A percentile compares a stretch with the other conserved stretches of the same genome.
These are phyloP conservation scores for Colletotrichum tabaci DNA, from an alignment of 2,329 filamentous ascomycete genomes.

Conservation along the genomic window DNA sequence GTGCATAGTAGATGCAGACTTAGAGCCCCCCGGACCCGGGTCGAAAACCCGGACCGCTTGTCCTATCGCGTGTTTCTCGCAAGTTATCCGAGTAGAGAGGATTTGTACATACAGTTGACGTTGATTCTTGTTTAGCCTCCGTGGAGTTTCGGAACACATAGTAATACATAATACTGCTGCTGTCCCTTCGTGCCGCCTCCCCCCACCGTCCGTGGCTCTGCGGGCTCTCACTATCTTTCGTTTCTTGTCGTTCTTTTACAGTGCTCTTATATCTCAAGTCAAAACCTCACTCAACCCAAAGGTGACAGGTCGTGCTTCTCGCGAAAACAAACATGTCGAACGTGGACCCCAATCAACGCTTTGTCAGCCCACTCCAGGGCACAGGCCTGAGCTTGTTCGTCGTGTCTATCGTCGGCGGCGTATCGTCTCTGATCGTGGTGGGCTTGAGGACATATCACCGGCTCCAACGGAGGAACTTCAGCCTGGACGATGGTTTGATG, in stretches of 20 bases:
- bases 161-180: too few relatives aligned
- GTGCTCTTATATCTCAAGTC: neutral
- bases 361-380: slow-evolving; percentile 33
- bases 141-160: neutral
- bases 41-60: neutral
- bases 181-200: too few relatives aligned
- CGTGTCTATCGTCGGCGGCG: slow-evolving; percentile 43
- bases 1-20: neutral
- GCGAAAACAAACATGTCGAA: slow-evolving; percentile 38
- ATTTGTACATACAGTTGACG: neutral
- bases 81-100: neutral
- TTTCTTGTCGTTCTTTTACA: neutral
- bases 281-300: too few relatives aligned
- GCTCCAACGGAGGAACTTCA: slow-evolving; percentile 24
- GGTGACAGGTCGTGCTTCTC: neutral
- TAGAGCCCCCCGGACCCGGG: too few relatives aligned
- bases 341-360: slow-evolving; percentile 33
- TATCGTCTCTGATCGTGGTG: slow-evolving; percentile 42
- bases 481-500: slow-evolving; percentile 43
- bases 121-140: neutral
- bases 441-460: slow-evolving; percentile 42
- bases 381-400: slow-evolving; percentile 42
- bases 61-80: neutral
- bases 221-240: too few relatives aligned
- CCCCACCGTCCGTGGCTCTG: neutral